Percentiles rank a stretch among this genome's conserved stretches.
Conservation (phyloP, 805 yeast species). For the Nakazawaea ishiwadae region DNA sequence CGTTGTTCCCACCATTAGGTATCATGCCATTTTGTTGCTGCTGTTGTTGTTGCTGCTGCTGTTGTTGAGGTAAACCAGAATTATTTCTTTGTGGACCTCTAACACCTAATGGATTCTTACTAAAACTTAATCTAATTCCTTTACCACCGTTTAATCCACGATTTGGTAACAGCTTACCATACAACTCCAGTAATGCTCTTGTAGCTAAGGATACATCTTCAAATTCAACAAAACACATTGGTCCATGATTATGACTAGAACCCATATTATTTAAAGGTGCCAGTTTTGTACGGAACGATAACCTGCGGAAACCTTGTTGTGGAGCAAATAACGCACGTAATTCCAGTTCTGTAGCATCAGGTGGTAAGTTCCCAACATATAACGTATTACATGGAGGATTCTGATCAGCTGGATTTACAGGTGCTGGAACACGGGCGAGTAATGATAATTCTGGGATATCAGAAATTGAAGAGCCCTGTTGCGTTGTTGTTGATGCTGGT, state of each 20-base stretch:
- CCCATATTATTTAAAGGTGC: conserved; percentile 1
- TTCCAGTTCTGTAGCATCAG: conserved; percentile 94
- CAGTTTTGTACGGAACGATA: conserved; percentile 80
- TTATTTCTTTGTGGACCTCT: conserved; percentile 45
- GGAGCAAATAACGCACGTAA: conserved; percentile 80
- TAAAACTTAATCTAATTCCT: conserved; percentile 89
- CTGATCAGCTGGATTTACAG: conserved; percentile 98
- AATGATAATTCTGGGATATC: conserved; percentile 58
- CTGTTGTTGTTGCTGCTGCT: background rate
- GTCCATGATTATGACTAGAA: conserved; percentile 65
- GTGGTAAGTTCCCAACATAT: conserved; percentile 95
- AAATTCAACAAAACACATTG: conserved; percentile 99
- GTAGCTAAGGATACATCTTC: conserved; percentile 95
- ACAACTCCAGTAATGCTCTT: conserved; percentile 86
- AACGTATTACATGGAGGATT: conserved; percentile 98
- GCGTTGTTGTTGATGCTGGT: conserved; percentile 18
- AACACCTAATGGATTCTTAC: conserved; percentile 96
- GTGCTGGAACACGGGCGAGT: conserved; percentile 79
- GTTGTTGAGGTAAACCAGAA: background rate
- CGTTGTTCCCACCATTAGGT: background rate
- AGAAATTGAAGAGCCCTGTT: conserved; percentile 7
- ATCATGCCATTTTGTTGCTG: background rate
- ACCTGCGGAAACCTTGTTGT: conserved; percentile 88
- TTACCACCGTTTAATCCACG: conserved; percentile 60
- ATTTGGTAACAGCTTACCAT: conserved; percentile 88